phyloP scores from a whole-genome alignment of 2,329 filamentous ascomycete species.

The Colletotrichum lindemuthianum region DNA sequence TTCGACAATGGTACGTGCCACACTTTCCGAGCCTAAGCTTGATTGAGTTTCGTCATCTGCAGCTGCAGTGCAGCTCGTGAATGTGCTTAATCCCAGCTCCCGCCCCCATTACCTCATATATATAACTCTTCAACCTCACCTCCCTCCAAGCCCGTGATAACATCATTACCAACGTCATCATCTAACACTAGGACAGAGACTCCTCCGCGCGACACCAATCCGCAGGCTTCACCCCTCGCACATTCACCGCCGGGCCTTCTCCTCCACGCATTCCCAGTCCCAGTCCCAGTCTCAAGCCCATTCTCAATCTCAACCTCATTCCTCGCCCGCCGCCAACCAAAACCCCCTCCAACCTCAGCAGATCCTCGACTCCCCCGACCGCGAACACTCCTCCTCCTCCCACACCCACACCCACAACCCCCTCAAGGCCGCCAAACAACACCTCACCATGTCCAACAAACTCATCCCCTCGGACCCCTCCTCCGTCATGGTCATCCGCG shows the following conservation, averaged over 20 bases:
- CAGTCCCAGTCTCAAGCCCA: conserved; percentile 25
- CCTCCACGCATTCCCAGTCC: conserved; percentile 23
- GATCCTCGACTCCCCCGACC: conserved; percentile 30
- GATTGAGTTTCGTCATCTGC: too few species aligned
- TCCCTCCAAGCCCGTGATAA: background rate
- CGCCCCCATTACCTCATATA: conserved; percentile 15
- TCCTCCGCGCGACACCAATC: conserved; percentile 13
- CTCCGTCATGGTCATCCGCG: conserved; percentile 89
- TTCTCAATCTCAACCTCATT: conserved; percentile 8
- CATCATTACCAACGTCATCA: too few species aligned
- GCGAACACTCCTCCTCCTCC: background rate
- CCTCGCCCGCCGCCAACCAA: conserved; percentile 11
- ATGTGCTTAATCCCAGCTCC: conserved; percentile 15
- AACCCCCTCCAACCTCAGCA: conserved; percentile 21
- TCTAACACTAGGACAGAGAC: conserved; percentile 1
- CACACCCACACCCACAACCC: background rate
- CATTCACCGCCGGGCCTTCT: conserved; percentile 27
- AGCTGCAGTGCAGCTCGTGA: background rate
- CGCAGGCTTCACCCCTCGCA: conserved; percentile 4
- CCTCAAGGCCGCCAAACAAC: conserved; percentile 8
- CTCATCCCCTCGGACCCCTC: conserved; percentile 77
- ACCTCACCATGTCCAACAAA: conserved; percentile 64
- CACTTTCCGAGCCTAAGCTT: background rate
- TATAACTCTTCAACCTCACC: background rate
- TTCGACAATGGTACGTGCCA: conserved; percentile 31